These are phyloP conservation scores for Fusarium miscanthi DNA, from an alignment of 2,329 filamentous ascomycete species.

Conservation along the genomic window DNA sequence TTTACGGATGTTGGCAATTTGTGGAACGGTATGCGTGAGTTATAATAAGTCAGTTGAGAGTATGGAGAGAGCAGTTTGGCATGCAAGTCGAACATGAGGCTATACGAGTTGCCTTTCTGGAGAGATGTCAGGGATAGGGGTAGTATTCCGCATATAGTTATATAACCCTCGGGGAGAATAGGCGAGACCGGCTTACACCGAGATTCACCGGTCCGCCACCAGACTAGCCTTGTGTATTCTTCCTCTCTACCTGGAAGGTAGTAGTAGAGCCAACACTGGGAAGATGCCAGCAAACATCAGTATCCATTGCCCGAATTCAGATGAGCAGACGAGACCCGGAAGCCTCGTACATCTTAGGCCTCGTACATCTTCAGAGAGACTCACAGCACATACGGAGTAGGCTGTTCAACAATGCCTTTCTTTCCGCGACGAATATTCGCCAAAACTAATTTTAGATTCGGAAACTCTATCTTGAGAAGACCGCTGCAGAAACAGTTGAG, in stretches of 20 bases:
- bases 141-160: background rate
- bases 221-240: no score
- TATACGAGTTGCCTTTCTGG: background rate
- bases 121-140: background rate
- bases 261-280: background rate
- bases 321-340: background rate
- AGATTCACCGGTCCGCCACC: background rate
- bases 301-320: background rate
- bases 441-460: background rate
- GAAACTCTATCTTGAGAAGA: background rate
- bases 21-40: constrained; percentile 13
- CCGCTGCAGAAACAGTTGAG: background rate
- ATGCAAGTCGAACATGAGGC: background rate
- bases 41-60: background rate
- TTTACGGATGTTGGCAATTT: constrained; percentile 33
- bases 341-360: rapidly evolving
- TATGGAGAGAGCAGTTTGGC: background rate
- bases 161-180: background rate
- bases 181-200: background rate
- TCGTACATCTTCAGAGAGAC: no score
- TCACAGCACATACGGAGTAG: background rate
- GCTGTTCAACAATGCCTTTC: background rate
- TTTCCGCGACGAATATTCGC: background rate
- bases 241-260: background rate
- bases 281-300: background rate